Percentiles rank a stretch among this genome's conserved stretches.
phyloP scores from a whole-genome alignment of 2,329 filamentous ascomycete species.

The Metarhizium sp. region DNA sequence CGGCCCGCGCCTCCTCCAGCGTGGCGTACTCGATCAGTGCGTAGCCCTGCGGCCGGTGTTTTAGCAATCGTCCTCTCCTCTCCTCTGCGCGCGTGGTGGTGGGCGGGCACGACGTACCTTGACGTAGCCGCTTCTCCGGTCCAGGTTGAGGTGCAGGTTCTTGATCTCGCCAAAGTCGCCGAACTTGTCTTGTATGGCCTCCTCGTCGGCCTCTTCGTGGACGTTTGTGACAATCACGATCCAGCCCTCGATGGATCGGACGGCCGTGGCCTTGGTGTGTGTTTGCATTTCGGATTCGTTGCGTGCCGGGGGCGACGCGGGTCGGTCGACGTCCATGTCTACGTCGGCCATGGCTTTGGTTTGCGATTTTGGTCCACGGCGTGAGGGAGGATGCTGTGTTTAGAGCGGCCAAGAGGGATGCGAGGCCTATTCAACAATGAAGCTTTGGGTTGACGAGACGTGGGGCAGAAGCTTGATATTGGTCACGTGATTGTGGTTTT shows the following conservation, averaged over 20 bases:
- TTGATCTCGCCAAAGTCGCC: constrained; percentile 80
- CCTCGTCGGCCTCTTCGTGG: constrained; percentile 79
- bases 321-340: constrained; percentile 50
- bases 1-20: constrained; percentile 68
- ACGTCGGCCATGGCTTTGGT: constrained; percentile 36
- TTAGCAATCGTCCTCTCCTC: neutral
- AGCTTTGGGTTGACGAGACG: neutral
- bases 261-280: constrained; percentile 63
- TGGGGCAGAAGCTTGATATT: neutral
- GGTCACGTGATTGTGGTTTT: neutral
- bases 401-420: neutral
- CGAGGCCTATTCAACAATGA: neutral
- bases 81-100: neutral
- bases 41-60: constrained; percentile 52
- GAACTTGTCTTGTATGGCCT: constrained; percentile 73
- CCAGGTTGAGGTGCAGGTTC: constrained; percentile 76
- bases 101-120: constrained; percentile 46
- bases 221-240: constrained; percentile 81
- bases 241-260: constrained; percentile 84
- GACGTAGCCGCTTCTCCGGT: constrained; percentile 75
- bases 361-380: neutral
- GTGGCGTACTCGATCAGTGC: constrained; percentile 79
- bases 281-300: constrained; percentile 61
- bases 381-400: neutral
- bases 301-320: constrained; percentile 29